Evolutionary conservation across 306 rosid genomes (phyloP).

Genomic region (Astragalus glycyphyllos): DNA sequence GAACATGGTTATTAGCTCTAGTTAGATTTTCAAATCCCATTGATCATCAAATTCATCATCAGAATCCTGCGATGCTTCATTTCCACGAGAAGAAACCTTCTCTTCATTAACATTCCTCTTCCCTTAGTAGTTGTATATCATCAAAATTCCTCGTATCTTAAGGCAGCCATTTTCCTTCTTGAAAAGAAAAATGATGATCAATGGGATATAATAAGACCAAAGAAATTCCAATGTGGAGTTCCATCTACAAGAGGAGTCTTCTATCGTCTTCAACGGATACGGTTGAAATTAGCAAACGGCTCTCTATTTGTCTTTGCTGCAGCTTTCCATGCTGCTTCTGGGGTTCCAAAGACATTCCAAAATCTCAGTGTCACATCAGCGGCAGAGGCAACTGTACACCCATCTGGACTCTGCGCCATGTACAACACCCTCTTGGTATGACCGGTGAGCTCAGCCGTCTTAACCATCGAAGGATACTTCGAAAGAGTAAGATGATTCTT

Average conservation of each 20-base stretch:
- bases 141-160: conserved; percentile 54
- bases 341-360: too few relatives aligned
- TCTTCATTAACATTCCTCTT: conserved; percentile 76
- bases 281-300: too few relatives aligned
- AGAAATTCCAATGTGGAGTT: conserved; percentile 85
- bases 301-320: too few relatives aligned
- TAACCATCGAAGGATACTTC: too few relatives aligned
- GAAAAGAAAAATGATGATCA: conserved; percentile 75
- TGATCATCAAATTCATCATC: conserved; percentile 87
- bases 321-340: too few relatives aligned
- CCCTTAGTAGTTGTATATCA: conserved; percentile 58
- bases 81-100: conserved; percentile 55
- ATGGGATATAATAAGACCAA: conserved; percentile 76
- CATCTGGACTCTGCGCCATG: too few relatives aligned
- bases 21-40: conserved; percentile 73
- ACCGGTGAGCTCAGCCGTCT: too few relatives aligned
- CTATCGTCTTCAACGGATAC: conserved; percentile 26
- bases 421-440: too few relatives aligned
- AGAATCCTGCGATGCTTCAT: conserved; percentile 68
- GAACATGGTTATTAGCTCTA: conserved; percentile 59
- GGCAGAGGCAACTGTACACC: too few relatives aligned
- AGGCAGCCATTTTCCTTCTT: conserved; percentile 61
- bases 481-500: too few relatives aligned
- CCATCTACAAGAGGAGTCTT: conserved; percentile 64
- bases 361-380: too few relatives aligned